These are phyloP conservation scores for Russula emetica DNA, from an alignment of 768 basidiomycete species.

Conservation along the genomic window DNA sequence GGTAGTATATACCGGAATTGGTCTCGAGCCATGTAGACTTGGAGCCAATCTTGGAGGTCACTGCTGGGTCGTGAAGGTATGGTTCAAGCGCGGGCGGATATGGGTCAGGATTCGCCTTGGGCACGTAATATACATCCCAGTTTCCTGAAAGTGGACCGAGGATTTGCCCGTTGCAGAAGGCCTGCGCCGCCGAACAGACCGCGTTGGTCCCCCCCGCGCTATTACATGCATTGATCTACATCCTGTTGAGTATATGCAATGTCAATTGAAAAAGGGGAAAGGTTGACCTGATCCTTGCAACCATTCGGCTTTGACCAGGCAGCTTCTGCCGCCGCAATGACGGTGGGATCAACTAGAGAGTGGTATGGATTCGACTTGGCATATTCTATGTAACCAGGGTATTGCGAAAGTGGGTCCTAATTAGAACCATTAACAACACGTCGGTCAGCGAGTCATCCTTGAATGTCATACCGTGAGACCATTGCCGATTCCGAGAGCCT, in stretches of 20 bases:
- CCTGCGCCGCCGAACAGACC: constrained; percentile 43
- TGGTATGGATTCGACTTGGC: constrained; percentile 53
- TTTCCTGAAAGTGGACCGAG: constrained; percentile 31
- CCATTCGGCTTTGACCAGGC: constrained; percentile 44
- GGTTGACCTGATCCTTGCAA: constrained; percentile 46
- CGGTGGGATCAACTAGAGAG: constrained; percentile 44
- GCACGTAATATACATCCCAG: constrained; percentile 54
- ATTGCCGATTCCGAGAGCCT: constrained; percentile 59
- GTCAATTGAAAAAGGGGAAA: background rate
- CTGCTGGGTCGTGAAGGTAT: constrained; percentile 34
- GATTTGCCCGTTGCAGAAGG: no score
- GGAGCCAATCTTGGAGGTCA: constrained; percentile 41
- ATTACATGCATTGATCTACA: constrained; percentile 51
- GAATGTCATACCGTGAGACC: constrained; percentile 48
- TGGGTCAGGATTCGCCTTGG: constrained; percentile 40
- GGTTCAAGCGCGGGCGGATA: constrained; percentile 44
- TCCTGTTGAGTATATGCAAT: background rate
- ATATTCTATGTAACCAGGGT: constrained; percentile 55
- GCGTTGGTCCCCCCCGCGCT: constrained; percentile 40
- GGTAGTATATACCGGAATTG: constrained; percentile 39
- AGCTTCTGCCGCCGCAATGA: constrained; percentile 41
- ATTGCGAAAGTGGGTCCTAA: constrained; percentile 45
- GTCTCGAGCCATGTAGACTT: constrained; percentile 43
- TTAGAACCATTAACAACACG: background rate
- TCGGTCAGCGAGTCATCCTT: background rate